Conservation (phyloP, 768 basidiomycete genomes). For the Paxillus ammoniavirescens region DNA sequence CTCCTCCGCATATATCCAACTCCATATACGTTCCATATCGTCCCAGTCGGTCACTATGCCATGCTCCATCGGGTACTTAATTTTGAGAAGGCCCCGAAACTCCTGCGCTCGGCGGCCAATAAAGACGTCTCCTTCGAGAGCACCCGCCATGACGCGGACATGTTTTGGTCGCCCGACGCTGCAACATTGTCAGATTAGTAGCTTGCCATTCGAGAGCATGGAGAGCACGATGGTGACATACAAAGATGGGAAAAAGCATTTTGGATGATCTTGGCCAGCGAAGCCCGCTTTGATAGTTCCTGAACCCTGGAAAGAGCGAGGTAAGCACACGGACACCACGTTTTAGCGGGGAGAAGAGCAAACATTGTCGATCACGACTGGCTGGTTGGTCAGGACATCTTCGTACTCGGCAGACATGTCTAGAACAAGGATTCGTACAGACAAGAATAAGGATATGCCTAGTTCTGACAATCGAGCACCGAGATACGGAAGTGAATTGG, state of each 20-base stretch:
- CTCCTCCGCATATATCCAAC: constrained; percentile 95
- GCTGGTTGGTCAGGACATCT: constrained; percentile 96
- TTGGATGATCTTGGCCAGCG: constrained; percentile 97
- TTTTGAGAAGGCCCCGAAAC: constrained; percentile 91
- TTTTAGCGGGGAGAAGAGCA: constrained; percentile 27
- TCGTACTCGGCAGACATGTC: constrained; percentile 85
- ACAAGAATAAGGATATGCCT: background rate
- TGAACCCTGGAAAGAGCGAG: constrained; percentile 68
- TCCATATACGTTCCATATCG: constrained; percentile 99
- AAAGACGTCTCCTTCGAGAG: constrained; percentile 93
- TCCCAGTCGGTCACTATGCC: constrained; percentile 99
- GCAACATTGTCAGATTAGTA: constrained; percentile 22
- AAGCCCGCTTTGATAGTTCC: constrained; percentile 99
- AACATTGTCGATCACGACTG: constrained; percentile 98
- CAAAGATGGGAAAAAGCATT: constrained; percentile 99
- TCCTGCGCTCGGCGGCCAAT: constrained; percentile 96
- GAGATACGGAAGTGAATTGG: background rate
- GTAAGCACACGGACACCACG: constrained; percentile 25
- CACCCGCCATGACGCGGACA: constrained; percentile 96
- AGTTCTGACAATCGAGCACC: background rate
- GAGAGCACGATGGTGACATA: constrained; percentile 50
- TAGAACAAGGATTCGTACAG: constrained; percentile 3
- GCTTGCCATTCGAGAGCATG: constrained; percentile 27
- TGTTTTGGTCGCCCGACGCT: constrained; percentile 98
- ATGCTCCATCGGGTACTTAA: constrained; percentile 99